These are phyloP conservation scores for Flammula alnicola DNA, from an alignment of 1,284 basidiomycete genomes.

Conservation along the genomic window DNA sequence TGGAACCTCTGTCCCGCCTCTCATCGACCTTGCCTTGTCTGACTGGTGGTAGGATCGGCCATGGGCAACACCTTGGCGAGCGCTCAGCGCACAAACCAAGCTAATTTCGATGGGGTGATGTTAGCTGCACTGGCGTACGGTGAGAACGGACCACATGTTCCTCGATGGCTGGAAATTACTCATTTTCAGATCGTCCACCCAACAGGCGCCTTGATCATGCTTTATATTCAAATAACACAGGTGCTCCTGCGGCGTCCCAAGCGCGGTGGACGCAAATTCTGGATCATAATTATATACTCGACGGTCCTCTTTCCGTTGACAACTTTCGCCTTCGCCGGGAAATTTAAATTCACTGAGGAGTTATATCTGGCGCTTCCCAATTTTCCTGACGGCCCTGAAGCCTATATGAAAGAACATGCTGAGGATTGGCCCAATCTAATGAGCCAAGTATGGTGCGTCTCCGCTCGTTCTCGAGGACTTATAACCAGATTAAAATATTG, in stretches of 20 bases:
- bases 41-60: conserved; percentile 1
- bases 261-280: conserved; percentile 36
- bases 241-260: conserved; percentile 37
- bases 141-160: conserved; percentile 14
- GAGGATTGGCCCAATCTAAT: conserved; percentile 32
- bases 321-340: conserved; percentile 35
- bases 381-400: conserved; percentile 15
- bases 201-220: conserved; percentile 39
- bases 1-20: neutral
- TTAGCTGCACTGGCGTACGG: conserved; percentile 36
- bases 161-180: neutral
- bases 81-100: conserved; percentile 4
- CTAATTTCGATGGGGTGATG: conserved; percentile 35
- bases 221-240: conserved; percentile 39
- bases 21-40: neutral
- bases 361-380: conserved; percentile 30
- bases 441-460: conserved; percentile 29
- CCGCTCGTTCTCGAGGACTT: neutral
- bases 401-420: conserved; percentile 20
- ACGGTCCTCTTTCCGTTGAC: conserved; percentile 33
- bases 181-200: neutral
- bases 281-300: conserved; percentile 36
- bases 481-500: neutral
- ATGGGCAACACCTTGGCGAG: conserved; percentile 4
- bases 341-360: conserved; percentile 33